Evolutionary conservation across 345 rosid genomes (phyloP).

Genomic region (Alliaria petiolata): DNA sequence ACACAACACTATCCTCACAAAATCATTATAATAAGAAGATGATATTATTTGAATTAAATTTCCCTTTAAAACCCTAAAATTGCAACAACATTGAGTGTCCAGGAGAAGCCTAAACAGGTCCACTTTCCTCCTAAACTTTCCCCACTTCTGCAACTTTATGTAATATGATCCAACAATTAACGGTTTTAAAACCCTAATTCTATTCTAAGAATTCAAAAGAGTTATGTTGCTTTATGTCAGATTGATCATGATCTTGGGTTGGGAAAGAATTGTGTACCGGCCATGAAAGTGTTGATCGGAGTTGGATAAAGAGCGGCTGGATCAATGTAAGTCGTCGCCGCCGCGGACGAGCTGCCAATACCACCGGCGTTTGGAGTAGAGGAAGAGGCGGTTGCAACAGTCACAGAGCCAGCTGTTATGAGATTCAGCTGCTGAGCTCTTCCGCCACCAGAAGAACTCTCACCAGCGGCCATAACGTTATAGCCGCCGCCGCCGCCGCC

Average conservation of each 20-base stretch:
- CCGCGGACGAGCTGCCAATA: conserved; percentile 25
- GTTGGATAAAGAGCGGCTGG: conserved; percentile 36
- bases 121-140: background rate
- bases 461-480: conserved; percentile 18
- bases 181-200: conserved; percentile 25
- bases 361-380: conserved; percentile 34
- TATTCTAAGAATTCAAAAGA: conserved; percentile 24
- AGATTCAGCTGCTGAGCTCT: conserved; percentile 25
- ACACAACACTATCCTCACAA: background rate
- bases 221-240: conserved; percentile 16
- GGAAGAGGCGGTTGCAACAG: conserved; percentile 33
- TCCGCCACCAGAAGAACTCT: conserved; percentile 32
- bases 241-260: conserved; percentile 48
- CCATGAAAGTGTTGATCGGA: conserved; percentile 51
- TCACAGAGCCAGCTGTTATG: conserved; percentile 30
- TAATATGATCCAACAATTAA: conserved; percentile 13
- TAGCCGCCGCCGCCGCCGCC: conserved; percentile 24
- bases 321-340: conserved; percentile 10
- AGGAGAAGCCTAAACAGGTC: conserved; percentile 1
- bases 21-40: conserved; percentile 11
- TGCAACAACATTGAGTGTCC: conserved; percentile 17
- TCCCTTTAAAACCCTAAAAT: conserved; percentile 22
- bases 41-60: conserved; percentile 14
- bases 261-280: conserved; percentile 70
- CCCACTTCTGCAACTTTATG: background rate